phyloP scores from a whole-genome alignment of 208 protist species.

The Trypanosoma rangeli region DNA sequence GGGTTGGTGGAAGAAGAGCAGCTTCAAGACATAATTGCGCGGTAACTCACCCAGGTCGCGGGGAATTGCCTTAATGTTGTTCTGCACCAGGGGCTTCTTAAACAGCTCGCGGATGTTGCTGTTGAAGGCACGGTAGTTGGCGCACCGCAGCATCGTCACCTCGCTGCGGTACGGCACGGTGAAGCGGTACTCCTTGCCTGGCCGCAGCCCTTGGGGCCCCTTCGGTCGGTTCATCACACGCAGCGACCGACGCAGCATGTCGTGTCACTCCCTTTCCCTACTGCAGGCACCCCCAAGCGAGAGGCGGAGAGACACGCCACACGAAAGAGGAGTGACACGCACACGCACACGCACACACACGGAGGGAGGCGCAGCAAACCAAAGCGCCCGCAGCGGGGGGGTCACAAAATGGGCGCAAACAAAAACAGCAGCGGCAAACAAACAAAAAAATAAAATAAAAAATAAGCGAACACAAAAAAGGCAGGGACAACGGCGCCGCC shows the following conservation, averaged over 20 bases:
- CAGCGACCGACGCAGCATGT: constrained; percentile 63
- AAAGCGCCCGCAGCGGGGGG: too few species aligned
- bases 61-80: constrained; percentile 87
- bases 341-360: too few species aligned
- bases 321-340: neutral
- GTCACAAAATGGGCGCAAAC: too few species aligned
- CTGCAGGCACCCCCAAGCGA: neutral
- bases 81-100: constrained; percentile 73
- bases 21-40: constrained; percentile 81
- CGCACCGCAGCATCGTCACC: constrained; percentile 75
- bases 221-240: constrained; percentile 58
- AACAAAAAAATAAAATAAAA: too few species aligned
- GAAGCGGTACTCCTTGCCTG: constrained; percentile 77
- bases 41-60: constrained; percentile 88
- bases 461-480: too few species aligned
- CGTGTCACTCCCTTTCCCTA: neutral
- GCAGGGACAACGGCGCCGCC: too few species aligned
- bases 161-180: constrained; percentile 84
- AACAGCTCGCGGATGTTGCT: constrained; percentile 88
- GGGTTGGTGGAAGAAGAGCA: constrained; percentile 89
- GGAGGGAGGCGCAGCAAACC: too few species aligned
- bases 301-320: neutral
- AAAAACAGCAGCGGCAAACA: too few species aligned
- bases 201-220: constrained; percentile 72
- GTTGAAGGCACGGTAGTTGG: constrained; percentile 58